Evolutionary conservation across 2,329 filamentous ascomycete species (phyloP).

Genomic region (Diplodia seriata): DNA sequence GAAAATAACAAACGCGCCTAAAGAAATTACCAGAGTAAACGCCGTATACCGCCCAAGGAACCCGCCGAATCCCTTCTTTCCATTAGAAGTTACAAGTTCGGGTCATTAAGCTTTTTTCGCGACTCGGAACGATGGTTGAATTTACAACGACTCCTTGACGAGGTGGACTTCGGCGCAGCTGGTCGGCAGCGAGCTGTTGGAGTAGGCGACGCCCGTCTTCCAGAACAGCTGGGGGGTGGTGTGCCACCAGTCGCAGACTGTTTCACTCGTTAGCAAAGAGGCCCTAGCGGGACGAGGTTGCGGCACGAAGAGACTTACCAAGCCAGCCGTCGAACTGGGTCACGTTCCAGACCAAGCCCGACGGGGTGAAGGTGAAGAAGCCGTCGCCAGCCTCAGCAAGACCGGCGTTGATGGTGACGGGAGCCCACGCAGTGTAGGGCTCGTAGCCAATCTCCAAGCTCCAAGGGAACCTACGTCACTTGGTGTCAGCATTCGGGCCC

Average conservation of each 20-base stretch:
- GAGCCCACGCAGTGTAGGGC: slow-evolving; percentile 31
- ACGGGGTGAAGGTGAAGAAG: slow-evolving; percentile 24
- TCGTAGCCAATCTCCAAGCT: slow-evolving; percentile 26
- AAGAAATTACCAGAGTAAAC: slow-evolving; percentile 9
- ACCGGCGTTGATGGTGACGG: slow-evolving; percentile 32
- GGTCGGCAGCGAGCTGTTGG: slow-evolving; percentile 19
- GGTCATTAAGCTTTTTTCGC: background rate
- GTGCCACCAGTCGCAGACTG: slow-evolving; percentile 35
- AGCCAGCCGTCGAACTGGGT: slow-evolving; percentile 33
- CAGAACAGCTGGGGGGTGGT: slow-evolving; percentile 33
- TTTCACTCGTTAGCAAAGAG: background rate
- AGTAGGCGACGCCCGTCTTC: slow-evolving; percentile 15
- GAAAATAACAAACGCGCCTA: background rate
- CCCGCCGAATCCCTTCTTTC: background rate
- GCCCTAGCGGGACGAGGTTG: background rate
- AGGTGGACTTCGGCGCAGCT: slow-evolving; percentile 33
- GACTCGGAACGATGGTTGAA: background rate
- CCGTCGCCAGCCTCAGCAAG: slow-evolving; percentile 17
- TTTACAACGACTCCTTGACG: slow-evolving; percentile 29
- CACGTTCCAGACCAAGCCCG: slow-evolving; percentile 26
- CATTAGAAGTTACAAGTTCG: background rate
- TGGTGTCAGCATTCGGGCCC: background rate
- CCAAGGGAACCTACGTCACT: slow-evolving; percentile 27
- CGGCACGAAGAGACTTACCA: slow-evolving; percentile 27
- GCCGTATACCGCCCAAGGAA: slow-evolving; percentile 4